Evolutionary conservation across 2,329 filamentous ascomycete genomes (phyloP).

Genomic region (Xylariaceae sp.): DNA sequence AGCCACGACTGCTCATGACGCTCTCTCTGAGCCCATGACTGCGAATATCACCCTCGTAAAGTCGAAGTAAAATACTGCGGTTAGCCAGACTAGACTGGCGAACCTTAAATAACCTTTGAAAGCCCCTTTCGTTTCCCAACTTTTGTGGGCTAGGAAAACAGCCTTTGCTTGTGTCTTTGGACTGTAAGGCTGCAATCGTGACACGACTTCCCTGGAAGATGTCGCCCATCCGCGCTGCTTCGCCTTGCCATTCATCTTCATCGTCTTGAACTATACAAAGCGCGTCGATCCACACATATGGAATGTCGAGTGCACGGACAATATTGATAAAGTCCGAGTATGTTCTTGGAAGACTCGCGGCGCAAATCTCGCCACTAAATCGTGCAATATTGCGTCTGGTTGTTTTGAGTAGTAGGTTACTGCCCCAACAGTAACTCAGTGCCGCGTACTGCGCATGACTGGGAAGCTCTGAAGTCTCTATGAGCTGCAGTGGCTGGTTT

Average conservation of each 20-base stretch:
- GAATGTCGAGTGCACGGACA: neutral
- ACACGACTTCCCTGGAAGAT: slow-evolving; percentile 4
- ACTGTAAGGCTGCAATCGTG: slow-evolving; percentile 2
- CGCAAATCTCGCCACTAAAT: neutral
- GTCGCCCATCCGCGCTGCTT: slow-evolving; percentile 1
- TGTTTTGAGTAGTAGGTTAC: neutral
- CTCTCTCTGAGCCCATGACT: no score
- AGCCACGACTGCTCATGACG: no score
- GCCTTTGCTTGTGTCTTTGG: no score
- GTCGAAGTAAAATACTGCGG: no score
- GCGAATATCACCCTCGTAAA: no score
- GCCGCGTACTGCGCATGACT: neutral
- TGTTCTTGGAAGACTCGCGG: neutral
- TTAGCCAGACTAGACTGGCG: no score
- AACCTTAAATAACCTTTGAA: no score
- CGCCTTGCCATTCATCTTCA: neutral
- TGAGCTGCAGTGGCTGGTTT: no score
- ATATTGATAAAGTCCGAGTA: neutral
- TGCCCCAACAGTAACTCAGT: slow-evolving; percentile 8
- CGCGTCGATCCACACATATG: slow-evolving; percentile 4
- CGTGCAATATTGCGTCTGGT: neutral
- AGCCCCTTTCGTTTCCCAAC: no score
- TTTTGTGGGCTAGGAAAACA: no score
- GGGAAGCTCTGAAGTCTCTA: no score
- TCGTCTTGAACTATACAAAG: slow-evolving; percentile 3